phyloP scores from a whole-genome alignment of 1,139 yeast genomes.

The Blastobotrys serpentis region DNA sequence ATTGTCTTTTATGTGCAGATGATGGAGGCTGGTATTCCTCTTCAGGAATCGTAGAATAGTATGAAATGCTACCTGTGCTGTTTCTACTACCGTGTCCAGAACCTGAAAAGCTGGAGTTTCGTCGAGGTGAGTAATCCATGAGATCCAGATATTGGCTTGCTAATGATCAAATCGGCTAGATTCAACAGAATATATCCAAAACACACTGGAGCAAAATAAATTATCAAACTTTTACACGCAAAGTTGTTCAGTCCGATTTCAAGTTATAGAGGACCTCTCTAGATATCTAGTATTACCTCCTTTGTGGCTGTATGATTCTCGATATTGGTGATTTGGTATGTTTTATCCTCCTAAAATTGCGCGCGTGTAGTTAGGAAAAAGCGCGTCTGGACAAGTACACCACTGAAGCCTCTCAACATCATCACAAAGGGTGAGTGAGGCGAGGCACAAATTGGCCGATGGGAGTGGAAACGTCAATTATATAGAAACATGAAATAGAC shows the following conservation, averaged over 20 bases:
- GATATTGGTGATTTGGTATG: not conserved
- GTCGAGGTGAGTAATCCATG: slow-evolving; percentile 7
- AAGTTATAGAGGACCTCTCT: not conserved
- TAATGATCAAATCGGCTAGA: no score
- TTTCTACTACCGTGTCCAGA: slow-evolving; percentile 1
- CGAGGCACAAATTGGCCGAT: no score
- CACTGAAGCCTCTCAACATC: no score
- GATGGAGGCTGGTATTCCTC: slow-evolving; percentile 5
- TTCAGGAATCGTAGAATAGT: slow-evolving; percentile 4
- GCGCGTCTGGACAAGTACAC: slow-evolving; percentile 3
- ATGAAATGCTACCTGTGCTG: slow-evolving; percentile 2
- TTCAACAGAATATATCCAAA: not conserved
- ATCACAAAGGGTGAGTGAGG: not conserved
- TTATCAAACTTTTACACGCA: no score
- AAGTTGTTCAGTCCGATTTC: no score
- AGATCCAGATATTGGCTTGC: not conserved
- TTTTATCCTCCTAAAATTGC: not conserved
- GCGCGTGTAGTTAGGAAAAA: not conserved
- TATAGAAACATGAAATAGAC: no score
- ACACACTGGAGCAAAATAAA: not conserved
- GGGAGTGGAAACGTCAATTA: no score
- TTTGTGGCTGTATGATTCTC: not conserved
- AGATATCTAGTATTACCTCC: not conserved
- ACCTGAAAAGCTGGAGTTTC: not conserved
- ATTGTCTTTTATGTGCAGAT: not conserved